Conservation (phyloP, 192 early-diverging fungal genomes). For the Coemansia pectinata region DNA sequence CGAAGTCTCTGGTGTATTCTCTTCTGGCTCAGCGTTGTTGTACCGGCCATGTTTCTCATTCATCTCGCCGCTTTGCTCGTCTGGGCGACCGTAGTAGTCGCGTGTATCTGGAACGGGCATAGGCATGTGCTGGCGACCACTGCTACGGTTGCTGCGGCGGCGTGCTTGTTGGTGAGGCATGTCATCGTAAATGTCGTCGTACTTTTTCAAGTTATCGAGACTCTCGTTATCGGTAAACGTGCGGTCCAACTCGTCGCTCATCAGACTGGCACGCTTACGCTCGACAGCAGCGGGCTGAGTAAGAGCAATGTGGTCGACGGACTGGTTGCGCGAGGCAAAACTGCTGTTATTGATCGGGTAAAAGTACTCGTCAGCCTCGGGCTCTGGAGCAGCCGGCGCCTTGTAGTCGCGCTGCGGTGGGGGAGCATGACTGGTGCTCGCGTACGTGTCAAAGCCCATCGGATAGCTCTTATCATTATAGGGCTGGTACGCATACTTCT, state of each 20-base stretch:
- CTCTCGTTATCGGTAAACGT: constrained; percentile 3
- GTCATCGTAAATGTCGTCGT: constrained; percentile 8
- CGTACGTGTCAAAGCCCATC: constrained; percentile 3
- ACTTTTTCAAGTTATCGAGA: not conserved
- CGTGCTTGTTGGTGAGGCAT: not conserved
- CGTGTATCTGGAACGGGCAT: not conserved
- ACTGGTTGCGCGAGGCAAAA: constrained; percentile 7
- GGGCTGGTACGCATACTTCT: constrained; percentile 4
- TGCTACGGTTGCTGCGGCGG: not conserved
- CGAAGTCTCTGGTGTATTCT: not conserved
- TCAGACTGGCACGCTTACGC: not conserved
- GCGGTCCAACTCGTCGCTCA: not conserved
- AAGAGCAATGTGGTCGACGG: not conserved
- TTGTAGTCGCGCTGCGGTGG: not conserved
- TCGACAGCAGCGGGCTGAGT: not conserved
- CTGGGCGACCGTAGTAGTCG: not conserved
- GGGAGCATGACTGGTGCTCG: constrained; percentile 8
- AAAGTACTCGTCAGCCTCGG: constrained; percentile 6
- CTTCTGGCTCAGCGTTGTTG: not conserved
- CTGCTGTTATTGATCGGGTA: constrained; percentile 4
- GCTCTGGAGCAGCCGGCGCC: not conserved
- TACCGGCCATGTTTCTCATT: not conserved
- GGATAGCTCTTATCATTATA: not conserved
- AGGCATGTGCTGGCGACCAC: constrained; percentile 15
- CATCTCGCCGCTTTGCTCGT: not conserved